These are phyloP conservation scores for Cryphonectria nitschkei DNA, from an alignment of 2,329 filamentous ascomycete species.

Conservation along the genomic window DNA sequence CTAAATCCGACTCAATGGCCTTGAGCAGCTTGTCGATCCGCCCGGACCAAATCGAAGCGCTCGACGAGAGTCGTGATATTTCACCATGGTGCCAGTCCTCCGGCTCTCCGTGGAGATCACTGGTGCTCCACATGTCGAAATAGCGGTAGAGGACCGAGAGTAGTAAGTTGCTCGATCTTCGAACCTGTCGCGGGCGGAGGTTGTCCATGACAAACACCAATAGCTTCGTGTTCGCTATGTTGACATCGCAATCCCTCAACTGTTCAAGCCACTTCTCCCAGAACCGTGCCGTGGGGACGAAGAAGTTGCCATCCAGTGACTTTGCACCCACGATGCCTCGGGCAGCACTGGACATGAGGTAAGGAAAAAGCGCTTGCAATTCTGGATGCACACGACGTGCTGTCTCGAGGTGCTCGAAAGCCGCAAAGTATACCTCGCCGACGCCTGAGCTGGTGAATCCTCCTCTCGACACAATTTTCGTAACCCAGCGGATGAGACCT, in stretches of 20 bases:
- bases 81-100: not conserved
- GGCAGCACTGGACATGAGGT: constrained; percentile 13
- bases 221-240: constrained; percentile 9
- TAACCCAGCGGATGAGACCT: not conserved
- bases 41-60: constrained; percentile 23
- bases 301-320: constrained; percentile 8
- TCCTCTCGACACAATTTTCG: constrained; percentile 11
- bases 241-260: constrained; percentile 13
- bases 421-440: constrained; percentile 18
- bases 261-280: constrained; percentile 22
- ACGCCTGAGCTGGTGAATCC: constrained; percentile 16
- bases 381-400: constrained; percentile 7
- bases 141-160: constrained; percentile 21
- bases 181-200: constrained; percentile 10
- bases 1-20: constrained; percentile 9
- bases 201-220: constrained; percentile 19
- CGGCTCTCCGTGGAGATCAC: constrained; percentile 20
- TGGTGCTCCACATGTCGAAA: constrained; percentile 23
- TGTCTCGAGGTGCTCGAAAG: constrained; percentile 6
- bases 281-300: constrained; percentile 5
- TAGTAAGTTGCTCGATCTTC: constrained; percentile 16
- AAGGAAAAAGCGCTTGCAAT: not conserved
- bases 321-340: constrained; percentile 11
- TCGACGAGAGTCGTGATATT: not conserved
- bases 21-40: constrained; percentile 2